A percentile compares a stretch with the other conserved stretches of the same genome.
phyloP scores from a whole-genome alignment of 2,329 filamentous ascomycete species.

The Fusarium subtropicale region DNA sequence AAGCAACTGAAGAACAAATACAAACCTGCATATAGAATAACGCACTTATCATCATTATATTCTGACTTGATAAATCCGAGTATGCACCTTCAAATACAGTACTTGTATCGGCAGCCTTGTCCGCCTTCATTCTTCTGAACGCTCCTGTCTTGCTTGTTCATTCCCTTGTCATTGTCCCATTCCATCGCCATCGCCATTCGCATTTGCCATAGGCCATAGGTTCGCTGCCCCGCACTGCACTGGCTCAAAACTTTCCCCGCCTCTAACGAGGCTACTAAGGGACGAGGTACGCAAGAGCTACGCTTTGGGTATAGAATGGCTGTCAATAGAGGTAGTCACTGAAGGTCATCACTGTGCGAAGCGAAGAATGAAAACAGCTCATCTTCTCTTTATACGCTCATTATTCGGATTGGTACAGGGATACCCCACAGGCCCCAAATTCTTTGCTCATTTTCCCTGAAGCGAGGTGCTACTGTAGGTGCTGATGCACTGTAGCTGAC shows the following conservation, averaged over 20 bases:
- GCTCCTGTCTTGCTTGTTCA: conserved; percentile 26
- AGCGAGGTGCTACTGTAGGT: conserved; percentile 1
- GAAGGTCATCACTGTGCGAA: conserved; percentile 8
- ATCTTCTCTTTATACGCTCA: conserved; percentile 1
- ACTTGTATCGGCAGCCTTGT: conserved; percentile 6
- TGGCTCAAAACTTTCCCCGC: conserved; percentile 36
- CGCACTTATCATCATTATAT: neutral
- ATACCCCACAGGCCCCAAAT: conserved; percentile 8
- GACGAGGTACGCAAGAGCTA: conserved; percentile 25
- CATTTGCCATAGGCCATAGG: conserved; percentile 23
- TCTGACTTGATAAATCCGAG: neutral
- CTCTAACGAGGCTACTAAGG: conserved; percentile 25
- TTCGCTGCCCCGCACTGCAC: conserved; percentile 33
- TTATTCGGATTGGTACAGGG: neutral
- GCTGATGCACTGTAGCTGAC: conserved; percentile 10
- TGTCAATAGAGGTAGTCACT: conserved; percentile 4
- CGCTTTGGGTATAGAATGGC: conserved; percentile 39
- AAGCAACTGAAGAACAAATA: neutral
- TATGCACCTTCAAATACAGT: neutral
- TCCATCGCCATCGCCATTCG: conserved; percentile 27
- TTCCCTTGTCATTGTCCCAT: conserved; percentile 34
- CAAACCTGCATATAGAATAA: neutral
- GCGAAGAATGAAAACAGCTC: conserved; percentile 22
- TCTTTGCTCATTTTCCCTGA: conserved; percentile 12
- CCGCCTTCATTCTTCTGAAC: conserved; percentile 39